Evolutionary conservation across 768 basidiomycete genomes (phyloP).

Genomic region (Pisolithus microcarpus): DNA sequence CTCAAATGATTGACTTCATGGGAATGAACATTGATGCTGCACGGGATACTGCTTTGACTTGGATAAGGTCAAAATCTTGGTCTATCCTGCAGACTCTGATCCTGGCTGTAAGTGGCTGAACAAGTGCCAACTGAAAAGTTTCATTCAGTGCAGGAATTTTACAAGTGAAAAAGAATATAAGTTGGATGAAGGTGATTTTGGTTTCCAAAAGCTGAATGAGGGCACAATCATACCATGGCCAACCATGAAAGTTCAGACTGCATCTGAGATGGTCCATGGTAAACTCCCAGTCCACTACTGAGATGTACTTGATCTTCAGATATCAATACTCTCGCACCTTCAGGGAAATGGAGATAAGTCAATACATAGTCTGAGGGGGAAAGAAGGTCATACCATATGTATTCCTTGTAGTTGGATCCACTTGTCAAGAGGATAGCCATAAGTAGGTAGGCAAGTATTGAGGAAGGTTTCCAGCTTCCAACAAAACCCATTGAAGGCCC

Average conservation of each 20-base stretch:
- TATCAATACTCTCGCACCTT: no score
- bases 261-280: slow-evolving; percentile 23
- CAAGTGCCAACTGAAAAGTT: slow-evolving; percentile 4
- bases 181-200: slow-evolving; percentile 7
- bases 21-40: slow-evolving; percentile 17
- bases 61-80: no score
- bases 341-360: no score
- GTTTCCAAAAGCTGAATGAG: slow-evolving; percentile 9
- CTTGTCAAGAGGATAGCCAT: no score
- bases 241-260: slow-evolving; percentile 24
- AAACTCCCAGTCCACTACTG: slow-evolving; percentile 21
- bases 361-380: no score
- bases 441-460: no score
- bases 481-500: no score
- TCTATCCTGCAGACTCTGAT: neutral
- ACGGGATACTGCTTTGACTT: no score
- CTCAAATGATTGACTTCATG: slow-evolving; percentile 23
- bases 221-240: slow-evolving; percentile 21
- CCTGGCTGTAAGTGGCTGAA: slow-evolving; percentile 11
- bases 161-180: slow-evolving; percentile 20
- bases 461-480: no score
- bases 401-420: no score
- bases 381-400: no score
- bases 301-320: slow-evolving; percentile 24
- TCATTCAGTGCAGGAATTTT: slow-evolving; percentile 2